Percentiles rank a stretch among this genome's conserved stretches.
Conservation (phyloP, 345 rosid genomes). For the Gossypioides kirkii region DNA sequence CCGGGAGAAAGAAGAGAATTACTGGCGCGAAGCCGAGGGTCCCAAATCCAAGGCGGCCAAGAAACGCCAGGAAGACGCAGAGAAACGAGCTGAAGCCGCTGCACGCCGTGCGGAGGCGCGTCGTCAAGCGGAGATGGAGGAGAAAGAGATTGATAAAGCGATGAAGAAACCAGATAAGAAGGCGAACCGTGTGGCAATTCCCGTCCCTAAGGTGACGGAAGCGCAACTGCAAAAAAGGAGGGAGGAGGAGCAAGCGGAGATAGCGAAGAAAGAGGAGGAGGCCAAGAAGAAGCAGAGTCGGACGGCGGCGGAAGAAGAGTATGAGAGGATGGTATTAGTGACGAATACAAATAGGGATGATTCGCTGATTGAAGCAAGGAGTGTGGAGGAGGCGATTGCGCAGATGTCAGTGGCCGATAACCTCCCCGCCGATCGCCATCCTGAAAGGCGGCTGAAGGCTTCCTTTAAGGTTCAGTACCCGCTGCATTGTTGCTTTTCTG, state of each 20-base stretch:
- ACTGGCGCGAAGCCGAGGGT: conserved; percentile 98
- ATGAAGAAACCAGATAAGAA: conserved; percentile 80
- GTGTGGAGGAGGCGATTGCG: conserved; percentile 84
- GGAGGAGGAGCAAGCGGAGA: conserved; percentile 73
- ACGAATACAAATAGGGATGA: conserved; percentile 85
- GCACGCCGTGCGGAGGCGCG: conserved; percentile 71
- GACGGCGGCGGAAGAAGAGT: conserved; percentile 85
- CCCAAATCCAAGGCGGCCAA: conserved; percentile 71
- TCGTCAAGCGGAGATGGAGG: conserved; percentile 78
- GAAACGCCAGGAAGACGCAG: conserved; percentile 87
- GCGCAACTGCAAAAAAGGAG: conserved; percentile 49
- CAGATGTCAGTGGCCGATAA: conserved; percentile 58
- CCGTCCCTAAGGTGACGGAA: conserved; percentile 85
- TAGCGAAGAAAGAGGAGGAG: conserved; percentile 70
- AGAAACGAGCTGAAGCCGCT: conserved; percentile 73
- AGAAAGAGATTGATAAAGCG: conserved; percentile 66
- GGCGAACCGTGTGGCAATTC: conserved; percentile 69
- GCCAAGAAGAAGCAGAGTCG: conserved; percentile 55
- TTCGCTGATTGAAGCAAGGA: conserved; percentile 73
- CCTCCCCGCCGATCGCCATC: conserved; percentile 76
- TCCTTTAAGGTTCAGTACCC: conserved; percentile 64
- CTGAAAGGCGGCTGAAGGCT: conserved; percentile 88
- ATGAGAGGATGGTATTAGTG: conserved; percentile 75
- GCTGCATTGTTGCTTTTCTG: background rate
- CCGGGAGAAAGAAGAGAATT: conserved; percentile 76